A percentile compares a stretch with the other conserved stretches of the same genome.
phyloP scores from a whole-genome alignment of 2,329 filamentous ascomycete genomes.

The Pseudocercospora pini-densiflorae region DNA sequence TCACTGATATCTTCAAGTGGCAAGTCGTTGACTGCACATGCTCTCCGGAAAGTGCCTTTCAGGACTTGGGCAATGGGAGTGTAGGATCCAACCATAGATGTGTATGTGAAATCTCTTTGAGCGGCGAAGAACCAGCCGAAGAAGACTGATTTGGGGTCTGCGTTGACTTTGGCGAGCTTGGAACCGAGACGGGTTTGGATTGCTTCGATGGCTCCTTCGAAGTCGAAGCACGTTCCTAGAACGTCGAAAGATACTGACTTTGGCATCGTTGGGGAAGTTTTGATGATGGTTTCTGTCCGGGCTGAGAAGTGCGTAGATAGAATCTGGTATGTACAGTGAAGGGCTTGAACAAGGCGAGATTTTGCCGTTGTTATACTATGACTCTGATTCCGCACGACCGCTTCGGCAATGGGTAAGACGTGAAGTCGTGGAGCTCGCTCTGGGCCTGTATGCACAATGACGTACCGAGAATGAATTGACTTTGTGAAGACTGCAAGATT shows the following conservation, averaged over 20 bases:
- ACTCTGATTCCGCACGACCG: background rate
- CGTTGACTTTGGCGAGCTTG: slow-evolving; percentile 22
- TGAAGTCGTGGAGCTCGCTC: background rate
- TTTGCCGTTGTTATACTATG: background rate
- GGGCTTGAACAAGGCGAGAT: background rate
- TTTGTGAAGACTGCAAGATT: background rate
- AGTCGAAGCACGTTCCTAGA: slow-evolving; percentile 39
- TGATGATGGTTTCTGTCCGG: no score
- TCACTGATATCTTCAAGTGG: slow-evolving; percentile 28
- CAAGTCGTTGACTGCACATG: slow-evolving; percentile 34
- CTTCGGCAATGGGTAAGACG: background rate
- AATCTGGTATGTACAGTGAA: background rate
- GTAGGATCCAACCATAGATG: slow-evolving; percentile 33
- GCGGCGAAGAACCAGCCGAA: slow-evolving; percentile 40
- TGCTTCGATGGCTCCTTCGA: slow-evolving; percentile 31
- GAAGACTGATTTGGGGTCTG: slow-evolving; percentile 35
- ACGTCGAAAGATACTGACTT: slow-evolving; percentile 39
- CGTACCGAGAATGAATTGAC: background rate
- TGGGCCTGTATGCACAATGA: background rate
- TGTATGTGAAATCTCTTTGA: slow-evolving; percentile 39
- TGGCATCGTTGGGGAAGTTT: slow-evolving; percentile 14
- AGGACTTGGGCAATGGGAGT: slow-evolving; percentile 37
- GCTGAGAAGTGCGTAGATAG: no score
- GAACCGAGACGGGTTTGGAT: slow-evolving; percentile 31
- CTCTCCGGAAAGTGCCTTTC: slow-evolving; percentile 33